Conservation (phyloP, 768 basidiomycete species). For the Kwoniella dejecticola region DNA sequence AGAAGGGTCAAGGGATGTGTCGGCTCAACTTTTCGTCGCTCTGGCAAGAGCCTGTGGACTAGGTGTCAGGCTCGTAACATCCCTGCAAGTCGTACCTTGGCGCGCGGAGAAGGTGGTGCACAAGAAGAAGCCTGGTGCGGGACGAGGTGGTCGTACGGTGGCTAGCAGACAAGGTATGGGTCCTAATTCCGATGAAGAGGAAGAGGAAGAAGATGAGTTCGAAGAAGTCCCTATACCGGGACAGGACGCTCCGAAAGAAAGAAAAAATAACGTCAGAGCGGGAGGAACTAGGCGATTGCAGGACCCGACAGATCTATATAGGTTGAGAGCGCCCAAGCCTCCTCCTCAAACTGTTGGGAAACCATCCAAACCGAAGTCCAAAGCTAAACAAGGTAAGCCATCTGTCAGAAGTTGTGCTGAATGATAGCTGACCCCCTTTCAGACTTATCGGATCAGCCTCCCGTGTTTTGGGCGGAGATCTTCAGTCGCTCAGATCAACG, state of each 20-base stretch:
- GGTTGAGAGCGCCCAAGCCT: constrained; percentile 60
- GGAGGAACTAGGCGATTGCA: constrained; percentile 34
- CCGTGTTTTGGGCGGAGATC: constrained; percentile 96
- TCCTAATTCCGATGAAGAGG: constrained; percentile 29
- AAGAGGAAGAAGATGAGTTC: constrained; percentile 49
- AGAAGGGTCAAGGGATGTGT: constrained; percentile 77
- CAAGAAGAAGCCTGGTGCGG: constrained; percentile 43
- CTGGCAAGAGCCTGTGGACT: constrained; percentile 82
- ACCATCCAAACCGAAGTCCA: constrained; percentile 30
- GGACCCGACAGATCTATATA: constrained; percentile 48
- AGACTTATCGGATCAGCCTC: constrained; percentile 61
- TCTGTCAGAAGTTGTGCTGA: constrained; percentile 2
- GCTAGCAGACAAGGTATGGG: constrained; percentile 45
- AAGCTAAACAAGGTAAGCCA: constrained; percentile 44
- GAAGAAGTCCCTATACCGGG: constrained; percentile 48
- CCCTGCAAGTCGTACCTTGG: constrained; percentile 91
- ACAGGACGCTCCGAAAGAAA: constrained; percentile 38
- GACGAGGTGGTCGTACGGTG: constrained; percentile 31
- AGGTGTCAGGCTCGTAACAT: constrained; percentile 82
- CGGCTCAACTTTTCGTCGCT: constrained; percentile 87
- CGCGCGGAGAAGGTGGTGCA: constrained; percentile 59
- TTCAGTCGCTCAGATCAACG: constrained; percentile 87
- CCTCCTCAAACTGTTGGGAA: constrained; percentile 56
- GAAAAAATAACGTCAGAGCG: constrained; percentile 28
- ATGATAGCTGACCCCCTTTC: not conserved